phyloP scores from a whole-genome alignment of 345 rosid genomes.

The Lepidium didymum region DNA sequence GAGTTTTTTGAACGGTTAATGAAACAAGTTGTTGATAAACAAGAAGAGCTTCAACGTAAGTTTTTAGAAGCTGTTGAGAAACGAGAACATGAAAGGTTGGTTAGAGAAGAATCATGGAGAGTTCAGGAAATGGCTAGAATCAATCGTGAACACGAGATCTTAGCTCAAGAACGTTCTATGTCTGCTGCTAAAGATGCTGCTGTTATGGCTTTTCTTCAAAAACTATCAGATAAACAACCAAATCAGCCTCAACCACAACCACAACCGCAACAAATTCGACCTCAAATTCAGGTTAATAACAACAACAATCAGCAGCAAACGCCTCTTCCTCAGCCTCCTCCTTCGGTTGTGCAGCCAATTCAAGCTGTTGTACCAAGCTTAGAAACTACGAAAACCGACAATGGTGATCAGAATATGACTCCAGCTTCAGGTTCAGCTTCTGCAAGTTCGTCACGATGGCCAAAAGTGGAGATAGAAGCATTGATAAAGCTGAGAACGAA shows the following conservation, averaged over 20 bases:
- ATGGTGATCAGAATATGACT: slow-evolving; percentile 27
- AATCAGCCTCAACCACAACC: background rate
- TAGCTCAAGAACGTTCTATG: slow-evolving; percentile 64
- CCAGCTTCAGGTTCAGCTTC: slow-evolving; percentile 6
- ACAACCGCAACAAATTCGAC: slow-evolving; percentile 10
- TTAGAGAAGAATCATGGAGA: slow-evolving; percentile 80
- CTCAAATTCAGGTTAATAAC: background rate
- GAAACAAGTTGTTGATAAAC: slow-evolving; percentile 60
- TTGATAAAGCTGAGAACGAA: slow-evolving; percentile 40
- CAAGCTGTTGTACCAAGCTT: background rate
- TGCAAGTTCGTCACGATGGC: slow-evolving; percentile 47
- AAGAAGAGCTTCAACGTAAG: slow-evolving; percentile 67
- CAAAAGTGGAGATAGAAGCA: slow-evolving; percentile 43
- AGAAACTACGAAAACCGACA: slow-evolving; percentile 22
- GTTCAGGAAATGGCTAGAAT: slow-evolving; percentile 61
- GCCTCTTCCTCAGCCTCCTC: background rate
- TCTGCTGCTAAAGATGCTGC: slow-evolving; percentile 73
- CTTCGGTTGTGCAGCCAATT: background rate
- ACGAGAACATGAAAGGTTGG: slow-evolving; percentile 55
- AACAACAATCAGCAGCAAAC: background rate
- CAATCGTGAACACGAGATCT: slow-evolving; percentile 53
- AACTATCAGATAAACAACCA: slow-evolving; percentile 42
- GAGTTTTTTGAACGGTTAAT: slow-evolving; percentile 53
- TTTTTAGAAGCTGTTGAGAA: slow-evolving; percentile 73
- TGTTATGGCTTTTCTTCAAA: slow-evolving; percentile 65